Percentiles rank a stretch among this genome's conserved stretches.
These are phyloP conservation scores for Boletus subparvulus DNA, from an alignment of 768 basidiomycete species.

Conservation along the genomic window DNA sequence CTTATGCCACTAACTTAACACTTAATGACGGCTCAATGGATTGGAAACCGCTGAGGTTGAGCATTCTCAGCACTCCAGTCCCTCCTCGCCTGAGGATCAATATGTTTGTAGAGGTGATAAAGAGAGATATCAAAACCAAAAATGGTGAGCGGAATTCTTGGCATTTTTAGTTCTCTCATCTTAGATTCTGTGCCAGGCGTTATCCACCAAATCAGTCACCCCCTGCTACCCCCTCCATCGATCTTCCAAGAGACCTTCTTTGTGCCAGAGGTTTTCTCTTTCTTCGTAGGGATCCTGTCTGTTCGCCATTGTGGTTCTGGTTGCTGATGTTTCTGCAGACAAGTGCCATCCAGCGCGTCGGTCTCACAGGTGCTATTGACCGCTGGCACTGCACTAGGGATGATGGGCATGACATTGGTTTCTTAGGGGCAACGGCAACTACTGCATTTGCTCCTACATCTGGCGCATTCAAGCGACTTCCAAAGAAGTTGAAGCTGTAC, in stretches of 20 bases:
- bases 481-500: slow-evolving; percentile 5
- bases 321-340: slow-evolving; percentile 5
- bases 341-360: slow-evolving; percentile 13
- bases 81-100: slow-evolving; percentile 34
- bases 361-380: slow-evolving; percentile 9
- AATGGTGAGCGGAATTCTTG: slow-evolving; percentile 5
- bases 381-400: not conserved
- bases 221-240: slow-evolving; percentile 12
- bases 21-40: slow-evolving; percentile 44
- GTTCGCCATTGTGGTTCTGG: not conserved
- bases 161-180: not conserved
- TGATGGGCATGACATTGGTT: not conserved
- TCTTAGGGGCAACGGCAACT: slow-evolving; percentile 2
- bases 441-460: slow-evolving; percentile 9
- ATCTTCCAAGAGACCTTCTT: slow-evolving; percentile 15
- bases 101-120: slow-evolving; percentile 8
- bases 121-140: slow-evolving; percentile 4
- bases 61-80: slow-evolving; percentile 34
- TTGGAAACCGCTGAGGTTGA: slow-evolving; percentile 45
- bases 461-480: slow-evolving; percentile 9
- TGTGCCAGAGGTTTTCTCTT: slow-evolving; percentile 8
- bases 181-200: not conserved
- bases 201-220: slow-evolving; percentile 14
- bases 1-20: slow-evolving; percentile 48
- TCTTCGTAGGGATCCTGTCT: slow-evolving; percentile 6